These are phyloP conservation scores for Aspergillus tubingensis DNA, from an alignment of 2,329 filamentous ascomycete genomes.

Conservation along the genomic window DNA sequence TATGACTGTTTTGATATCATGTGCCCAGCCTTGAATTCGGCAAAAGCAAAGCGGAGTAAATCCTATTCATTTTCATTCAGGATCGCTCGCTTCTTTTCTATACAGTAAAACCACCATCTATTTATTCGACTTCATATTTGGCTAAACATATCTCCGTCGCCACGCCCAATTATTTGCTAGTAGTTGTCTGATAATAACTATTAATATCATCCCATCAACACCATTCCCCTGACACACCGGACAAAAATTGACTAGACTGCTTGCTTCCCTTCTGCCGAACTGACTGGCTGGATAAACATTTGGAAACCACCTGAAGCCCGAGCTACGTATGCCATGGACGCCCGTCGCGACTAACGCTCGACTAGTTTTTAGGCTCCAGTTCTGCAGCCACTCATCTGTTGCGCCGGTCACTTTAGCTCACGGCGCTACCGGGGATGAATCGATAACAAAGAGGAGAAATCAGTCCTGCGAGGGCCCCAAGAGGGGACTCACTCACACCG, in stretches of 20 bases:
- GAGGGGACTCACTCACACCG: neutral
- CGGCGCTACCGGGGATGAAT: slow-evolving; percentile 3
- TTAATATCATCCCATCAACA: neutral
- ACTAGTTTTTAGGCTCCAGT: slow-evolving; percentile 2
- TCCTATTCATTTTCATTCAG: neutral
- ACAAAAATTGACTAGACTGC: neutral
- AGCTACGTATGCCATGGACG: slow-evolving; percentile 3
- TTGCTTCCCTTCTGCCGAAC: neutral
- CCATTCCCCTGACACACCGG: neutral
- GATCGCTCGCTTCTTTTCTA: too few species aligned
- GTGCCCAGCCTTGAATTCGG: neutral
- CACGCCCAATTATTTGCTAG: neutral
- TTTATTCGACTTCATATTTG: neutral
- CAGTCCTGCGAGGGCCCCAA: neutral
- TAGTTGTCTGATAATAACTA: neutral
- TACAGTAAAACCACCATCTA: neutral
- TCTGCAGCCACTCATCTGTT: neutral
- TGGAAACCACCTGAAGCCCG: neutral
- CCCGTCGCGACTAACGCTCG: neutral
- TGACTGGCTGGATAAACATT: neutral
- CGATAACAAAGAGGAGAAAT: slow-evolving; percentile 3
- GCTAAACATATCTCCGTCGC: neutral
- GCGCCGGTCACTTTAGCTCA: slow-evolving; percentile 1
- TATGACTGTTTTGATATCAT: neutral
- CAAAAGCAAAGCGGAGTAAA: neutral